Conservation (phyloP, 2,329 filamentous ascomycete species). For the Epichloe coenophiala region DNA sequence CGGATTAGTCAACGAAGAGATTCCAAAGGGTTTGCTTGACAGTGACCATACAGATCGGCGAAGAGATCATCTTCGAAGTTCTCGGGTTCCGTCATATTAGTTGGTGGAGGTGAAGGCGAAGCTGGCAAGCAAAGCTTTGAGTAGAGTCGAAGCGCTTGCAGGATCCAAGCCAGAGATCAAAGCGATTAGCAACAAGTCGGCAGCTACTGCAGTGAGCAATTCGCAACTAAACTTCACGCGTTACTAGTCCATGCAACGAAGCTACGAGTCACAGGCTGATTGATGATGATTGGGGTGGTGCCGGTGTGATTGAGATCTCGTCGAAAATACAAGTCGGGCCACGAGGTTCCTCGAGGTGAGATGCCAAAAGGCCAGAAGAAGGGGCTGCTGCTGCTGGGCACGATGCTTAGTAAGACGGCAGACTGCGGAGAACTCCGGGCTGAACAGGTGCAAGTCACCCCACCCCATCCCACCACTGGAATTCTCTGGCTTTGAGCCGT, state of each 20-base stretch:
- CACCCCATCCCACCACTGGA: too few species aligned
- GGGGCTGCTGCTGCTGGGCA: background rate
- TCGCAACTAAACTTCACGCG: background rate
- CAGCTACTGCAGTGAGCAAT: background rate
- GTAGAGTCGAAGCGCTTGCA: too few species aligned
- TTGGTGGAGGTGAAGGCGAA: background rate
- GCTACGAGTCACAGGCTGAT: background rate
- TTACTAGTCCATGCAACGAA: background rate
- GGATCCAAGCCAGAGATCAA: background rate
- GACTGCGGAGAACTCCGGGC: background rate
- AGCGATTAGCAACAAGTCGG: background rate
- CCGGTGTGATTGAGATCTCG: background rate
- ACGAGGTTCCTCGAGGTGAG: background rate
- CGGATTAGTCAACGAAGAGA: constrained; percentile 2
- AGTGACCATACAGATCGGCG: constrained; percentile 65
- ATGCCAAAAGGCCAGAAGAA: background rate
- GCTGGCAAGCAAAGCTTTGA: background rate
- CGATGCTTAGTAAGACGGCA: background rate
- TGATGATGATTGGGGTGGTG: background rate
- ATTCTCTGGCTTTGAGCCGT: background rate
- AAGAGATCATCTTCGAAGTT: constrained; percentile 90
- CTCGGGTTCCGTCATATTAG: constrained; percentile 61
- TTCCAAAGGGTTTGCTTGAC: background rate
- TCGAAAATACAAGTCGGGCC: too few species aligned
- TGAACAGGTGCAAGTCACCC: too few species aligned